Evolutionary conservation across 2,329 filamentous ascomycete genomes (phyloP).

Genomic region (Metarhizium rileyi): DNA sequence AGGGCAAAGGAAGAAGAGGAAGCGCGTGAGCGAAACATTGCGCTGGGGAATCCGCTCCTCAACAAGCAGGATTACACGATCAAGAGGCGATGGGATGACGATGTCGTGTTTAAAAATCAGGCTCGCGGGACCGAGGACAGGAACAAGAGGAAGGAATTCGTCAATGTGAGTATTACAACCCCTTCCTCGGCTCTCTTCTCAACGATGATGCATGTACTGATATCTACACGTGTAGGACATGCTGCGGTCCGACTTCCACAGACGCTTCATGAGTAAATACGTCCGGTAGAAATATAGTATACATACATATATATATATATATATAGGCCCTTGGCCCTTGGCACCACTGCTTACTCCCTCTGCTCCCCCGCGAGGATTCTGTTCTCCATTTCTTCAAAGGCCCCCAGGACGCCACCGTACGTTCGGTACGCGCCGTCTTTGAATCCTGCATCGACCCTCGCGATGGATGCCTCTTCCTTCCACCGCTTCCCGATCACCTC

Average conservation of each 20-base stretch:
- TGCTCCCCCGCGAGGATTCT: slow-evolving; percentile 41
- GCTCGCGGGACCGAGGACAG: slow-evolving; percentile 89
- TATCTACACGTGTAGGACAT: slow-evolving; percentile 49
- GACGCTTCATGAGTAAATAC: slow-evolving; percentile 80
- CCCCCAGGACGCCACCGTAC: slow-evolving; percentile 68
- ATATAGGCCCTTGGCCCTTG: slow-evolving; percentile 6
- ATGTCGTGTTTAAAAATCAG: slow-evolving; percentile 99
- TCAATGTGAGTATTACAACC: slow-evolving; percentile 59
- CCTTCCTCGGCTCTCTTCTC: not conserved
- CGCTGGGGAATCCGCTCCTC: slow-evolving; percentile 82
- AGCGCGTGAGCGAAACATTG: slow-evolving; percentile 77
- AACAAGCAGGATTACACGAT: slow-evolving; percentile 84
- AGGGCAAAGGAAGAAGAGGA: slow-evolving; percentile 73
- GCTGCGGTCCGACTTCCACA: slow-evolving; percentile 92
- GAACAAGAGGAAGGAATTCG: slow-evolving; percentile 84
- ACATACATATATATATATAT: slow-evolving; percentile 8
- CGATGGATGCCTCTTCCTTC: slow-evolving; percentile 74
- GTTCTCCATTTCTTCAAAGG: slow-evolving; percentile 68
- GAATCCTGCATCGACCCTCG: slow-evolving; percentile 77
- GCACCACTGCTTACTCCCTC: not conserved
- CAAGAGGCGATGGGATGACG: slow-evolving; percentile 93
- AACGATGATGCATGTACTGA: not conserved
- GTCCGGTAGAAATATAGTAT: slow-evolving; percentile 34
- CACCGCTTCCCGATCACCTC: slow-evolving; percentile 75
- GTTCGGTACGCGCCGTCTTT: slow-evolving; percentile 60